Evolutionary conservation across 805 yeast genomes (phyloP), one percentile per base, ranked within the genome.

Genomic region (Candida railenensis): DNA sequence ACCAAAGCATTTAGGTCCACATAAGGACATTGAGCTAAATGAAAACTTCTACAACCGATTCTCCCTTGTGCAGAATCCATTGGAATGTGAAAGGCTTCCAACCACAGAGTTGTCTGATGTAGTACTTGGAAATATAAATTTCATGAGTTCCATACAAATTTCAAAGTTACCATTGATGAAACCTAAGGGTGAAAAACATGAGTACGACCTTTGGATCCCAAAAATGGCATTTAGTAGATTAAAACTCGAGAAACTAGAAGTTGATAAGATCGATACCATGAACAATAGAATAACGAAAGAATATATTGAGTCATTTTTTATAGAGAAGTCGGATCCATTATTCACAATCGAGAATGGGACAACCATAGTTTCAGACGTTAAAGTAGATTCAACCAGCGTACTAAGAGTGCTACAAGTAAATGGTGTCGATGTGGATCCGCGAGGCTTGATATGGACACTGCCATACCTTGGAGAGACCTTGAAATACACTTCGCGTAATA

Each of bases 191-290:
- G 39, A 36, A 19, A 11, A 16, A 22, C 18, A 36, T 19, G 44
- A 18, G 37, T 54, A 22, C 42, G 74, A 73, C 56, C 46, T 70
- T 30, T 75, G 72, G 69, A 51, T 78, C 33, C 71, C 71, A 1
- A 56, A 60, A 12, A 50, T 80, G 2, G 58, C 62, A 8, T 74
- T 82, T 2, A 51, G 77, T 3, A 63, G 82, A 37, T 36, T 81
- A 14, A 57, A 61, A 3, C 46, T 83, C 32, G 89, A 85, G 58
- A 62, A 65, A 19, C 48, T 82, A 18, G 48, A 46, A 5, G 54
- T 63, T 1, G 77, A 76, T 0, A 46, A 57, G 1, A 48, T 79
- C 14, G 85, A 82, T 50, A 42, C 62, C 0, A 48, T 48, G 19
- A 79, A 79, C 40, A 49, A 53, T 1, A 41, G 53, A 7, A 59